Base-by-base conservation (phyloP, 305 asterid genomes). In the Solanum hybrid region DNA sequence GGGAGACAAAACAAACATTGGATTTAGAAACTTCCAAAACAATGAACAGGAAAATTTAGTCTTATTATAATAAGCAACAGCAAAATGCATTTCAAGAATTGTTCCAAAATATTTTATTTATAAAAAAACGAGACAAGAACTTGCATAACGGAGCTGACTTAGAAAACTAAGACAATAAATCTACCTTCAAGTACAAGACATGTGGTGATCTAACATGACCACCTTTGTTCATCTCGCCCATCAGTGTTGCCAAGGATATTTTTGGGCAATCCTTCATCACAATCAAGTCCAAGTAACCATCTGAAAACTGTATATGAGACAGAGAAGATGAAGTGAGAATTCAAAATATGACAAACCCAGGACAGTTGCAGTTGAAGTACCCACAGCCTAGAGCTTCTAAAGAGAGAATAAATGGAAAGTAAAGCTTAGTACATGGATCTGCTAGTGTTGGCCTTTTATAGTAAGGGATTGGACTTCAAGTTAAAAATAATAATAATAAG, bases 241-340 rank as follows among this genome's bases (percentile, higher is more conserved):
- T 92, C 93, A 93, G 89, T 87, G 91, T 88, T 20, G 97, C 94
- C 94, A 97, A 93, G 37, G 97, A 87, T 61, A 96, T 90, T 89
- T 92, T 96, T 79, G 98, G 93, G 90, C 96, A 91, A 87, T 97
- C 97, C 94, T 93, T 95, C 77, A 96, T 95, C 97, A 97, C 89
- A 89, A 97, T 92, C 93, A 97, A 93, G 95, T 97, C 99, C 94
- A 96, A 90, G 93, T 93, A 97, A 87, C 99, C 99, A 93, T 97
- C 99, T 14, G 99, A 95, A 94, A 97, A 97, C 99, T 97, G 96
- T 91, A 93, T 17, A 57, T 41, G 37, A 79, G 17, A 24, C 89
- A 27, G 36, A 80, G n/a, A 87, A 70, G 38, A 68, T 68, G 31
- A 33, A 65, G 78, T 15, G 5, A 29, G 27, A 37, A n/a, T 3